These are phyloP conservation scores for Cladosporium sp. DNA, from an alignment of 2,329 filamentous ascomycete genomes.

Conservation along the genomic window DNA sequence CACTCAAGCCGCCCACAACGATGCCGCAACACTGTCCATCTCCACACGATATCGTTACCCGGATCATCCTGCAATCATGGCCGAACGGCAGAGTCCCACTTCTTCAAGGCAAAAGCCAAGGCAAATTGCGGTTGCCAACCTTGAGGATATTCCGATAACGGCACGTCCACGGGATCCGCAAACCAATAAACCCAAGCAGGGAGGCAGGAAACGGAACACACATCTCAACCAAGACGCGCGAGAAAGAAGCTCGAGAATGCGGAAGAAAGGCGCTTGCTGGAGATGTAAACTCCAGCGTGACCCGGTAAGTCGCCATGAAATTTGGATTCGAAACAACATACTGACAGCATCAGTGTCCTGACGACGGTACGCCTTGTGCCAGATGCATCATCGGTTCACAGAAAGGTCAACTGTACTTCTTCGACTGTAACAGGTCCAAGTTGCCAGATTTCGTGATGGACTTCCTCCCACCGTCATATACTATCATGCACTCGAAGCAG, in stretches of 20 bases:
- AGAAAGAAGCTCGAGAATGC: slow-evolving; percentile 47
- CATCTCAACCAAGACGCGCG: slow-evolving; percentile 20
- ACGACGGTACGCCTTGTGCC: slow-evolving; percentile 32
- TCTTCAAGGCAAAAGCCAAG: slow-evolving; percentile 1
- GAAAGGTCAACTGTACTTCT: slow-evolving; percentile 41
- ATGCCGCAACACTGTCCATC: neutral
- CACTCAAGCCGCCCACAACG: neutral
- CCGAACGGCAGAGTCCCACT: neutral
- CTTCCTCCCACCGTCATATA: slow-evolving; percentile 46
- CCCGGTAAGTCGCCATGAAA: slow-evolving; percentile 34
- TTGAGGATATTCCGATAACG: neutral
- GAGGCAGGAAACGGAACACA: slow-evolving; percentile 9
- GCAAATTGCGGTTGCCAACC: neutral
- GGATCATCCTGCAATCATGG: neutral
- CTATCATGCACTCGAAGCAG: slow-evolving; percentile 46
- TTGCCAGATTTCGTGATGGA: slow-evolving; percentile 45
- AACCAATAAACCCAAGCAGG: neutral
- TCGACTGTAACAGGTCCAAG: slow-evolving; percentile 49
- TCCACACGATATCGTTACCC: neutral
- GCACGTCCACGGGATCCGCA: neutral
- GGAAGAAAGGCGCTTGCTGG: slow-evolving; percentile 50
- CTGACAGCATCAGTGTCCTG: slow-evolving; percentile 34
- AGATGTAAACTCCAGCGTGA: slow-evolving; percentile 51
- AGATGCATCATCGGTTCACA: slow-evolving; percentile 36
- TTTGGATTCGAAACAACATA: slow-evolving; percentile 27